Base-by-base conservation (phyloP, 352 stramenopile species). In the Phytophthora pseudosyringae region DNA sequence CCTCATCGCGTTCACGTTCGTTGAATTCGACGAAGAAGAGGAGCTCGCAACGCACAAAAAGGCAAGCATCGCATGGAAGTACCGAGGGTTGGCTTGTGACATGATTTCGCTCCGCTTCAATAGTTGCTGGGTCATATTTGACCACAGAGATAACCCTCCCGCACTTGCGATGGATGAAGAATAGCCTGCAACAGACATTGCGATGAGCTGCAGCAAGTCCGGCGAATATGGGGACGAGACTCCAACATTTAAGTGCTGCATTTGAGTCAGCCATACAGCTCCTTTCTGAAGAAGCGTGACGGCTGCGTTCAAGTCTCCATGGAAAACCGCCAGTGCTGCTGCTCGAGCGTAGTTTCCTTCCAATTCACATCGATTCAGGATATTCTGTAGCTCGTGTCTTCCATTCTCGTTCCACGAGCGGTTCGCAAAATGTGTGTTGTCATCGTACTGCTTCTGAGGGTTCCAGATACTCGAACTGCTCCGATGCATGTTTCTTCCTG, bases 131-230 rank as follows among this genome's bases (percentile, higher is more conserved):
- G 84, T 94, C 81, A 91, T 95, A 15, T 56, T 83, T 3, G 70
- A 73, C 89, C 89, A 97, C 33, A 97, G 64, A 4, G 81, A 85
- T 6, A 80, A 54, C 3, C 75, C 72, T 15, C 76, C 68, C 11
- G 69, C 52, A 51, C 70, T 84, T n/a, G 67, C 66, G 9, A 76
- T 67, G 0, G 74, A 79, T 3, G 82, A 77, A 43, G 87, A 89
- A 56, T 94, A 97, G 0, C 89, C 89, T 15, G 89, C 87, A 38
- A 97, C 68, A 2, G 89, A 89, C 89, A 97, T 97, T 0, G 89
- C 89, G 6, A 94, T 88, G n/a, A 97, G 80, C 60, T 95, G 83
- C n/a, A 94, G 64, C 15, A 97, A 71, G 50, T 97, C 89, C 1
- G 86, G 63, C 13, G 83, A 85, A 46, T 88, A 85, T 8, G 76